Evolutionary conservation across 768 basidiomycete species (phyloP).

Genomic region (Pulveroboletus sp.): DNA sequence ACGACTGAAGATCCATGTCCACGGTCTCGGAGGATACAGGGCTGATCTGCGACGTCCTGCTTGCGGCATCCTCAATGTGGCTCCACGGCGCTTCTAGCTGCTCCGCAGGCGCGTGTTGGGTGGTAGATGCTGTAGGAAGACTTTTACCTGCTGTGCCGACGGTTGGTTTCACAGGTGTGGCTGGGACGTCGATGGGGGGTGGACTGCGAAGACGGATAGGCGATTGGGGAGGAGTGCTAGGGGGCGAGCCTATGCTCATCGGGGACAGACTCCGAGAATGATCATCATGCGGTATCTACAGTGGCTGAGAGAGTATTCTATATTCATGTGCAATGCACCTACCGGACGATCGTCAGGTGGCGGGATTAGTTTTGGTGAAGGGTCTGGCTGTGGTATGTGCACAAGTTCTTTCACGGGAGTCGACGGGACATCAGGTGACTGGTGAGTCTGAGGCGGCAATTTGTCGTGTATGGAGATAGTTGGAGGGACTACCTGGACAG

Average conservation of each 20-base stretch:
- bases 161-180: conserved; percentile 6
- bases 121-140: conserved; percentile 9
- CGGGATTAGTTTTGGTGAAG: conserved; percentile 12
- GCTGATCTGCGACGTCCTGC: conserved; percentile 26
- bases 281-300: conserved; percentile 28
- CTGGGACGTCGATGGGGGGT: not conserved
- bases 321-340: conserved; percentile 9
- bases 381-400: not conserved
- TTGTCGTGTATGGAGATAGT: conserved; percentile 13
- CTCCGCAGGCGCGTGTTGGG: conserved; percentile 16
- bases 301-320: conserved; percentile 20
- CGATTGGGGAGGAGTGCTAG: conserved; percentile 34
- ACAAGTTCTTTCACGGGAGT: conserved; percentile 11
- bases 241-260: conserved; percentile 55
- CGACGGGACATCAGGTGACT: conserved; percentile 5
- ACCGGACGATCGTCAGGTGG: conserved; percentile 20
- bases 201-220: conserved; percentile 7
- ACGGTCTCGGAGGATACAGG: conserved; percentile 32
- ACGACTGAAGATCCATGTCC: conserved; percentile 33
- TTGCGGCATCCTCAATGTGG: conserved; percentile 24
- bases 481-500: conserved; percentile 35
- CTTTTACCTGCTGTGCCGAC: conserved; percentile 6
- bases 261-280: conserved; percentile 50
- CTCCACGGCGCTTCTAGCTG: conserved; percentile 14
- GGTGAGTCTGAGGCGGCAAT: conserved; percentile 1